Evolutionary conservation across 106 monocot species (phyloP).

Genomic region (Agapanthus africanus): DNA sequence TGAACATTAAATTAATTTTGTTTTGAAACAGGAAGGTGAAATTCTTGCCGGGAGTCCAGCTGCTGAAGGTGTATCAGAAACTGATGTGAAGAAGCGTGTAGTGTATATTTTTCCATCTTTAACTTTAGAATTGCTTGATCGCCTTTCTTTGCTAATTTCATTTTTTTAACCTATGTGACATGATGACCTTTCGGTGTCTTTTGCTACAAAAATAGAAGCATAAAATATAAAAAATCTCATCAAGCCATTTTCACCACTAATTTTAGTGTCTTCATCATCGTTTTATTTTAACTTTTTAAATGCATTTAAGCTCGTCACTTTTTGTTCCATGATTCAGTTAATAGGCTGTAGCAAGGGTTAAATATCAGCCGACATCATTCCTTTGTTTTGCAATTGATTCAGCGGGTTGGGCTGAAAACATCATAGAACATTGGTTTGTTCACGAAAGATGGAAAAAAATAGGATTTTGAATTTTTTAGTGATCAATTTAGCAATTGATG

Average conservation of each 20-base stretch:
- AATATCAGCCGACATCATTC: background rate
- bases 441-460: too few species aligned
- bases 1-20: background rate
- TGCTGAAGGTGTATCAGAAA: constrained; percentile 86
- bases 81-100: constrained; percentile 84
- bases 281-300: background rate
- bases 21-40: constrained; percentile 74
- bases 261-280: too few species aligned
- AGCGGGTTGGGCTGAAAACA: background rate
- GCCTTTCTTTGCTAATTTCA: background rate
- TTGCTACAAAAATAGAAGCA: too few species aligned
- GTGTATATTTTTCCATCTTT: constrained; percentile 38
- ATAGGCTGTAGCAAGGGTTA: background rate
- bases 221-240: background rate
- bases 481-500: background rate
- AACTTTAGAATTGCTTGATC: background rate
- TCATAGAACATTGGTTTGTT: too few species aligned
- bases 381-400: background rate
- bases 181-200: background rate
- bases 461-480: background rate
- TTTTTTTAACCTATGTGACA: background rate
- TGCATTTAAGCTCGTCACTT: background rate
- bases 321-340: background rate
- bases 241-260: background rate
- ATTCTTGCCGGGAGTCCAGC: constrained; percentile 68